These are phyloP conservation scores for Ceratobasidium sp. DNA, from an alignment of 1,284 basidiomycete species.

Conservation along the genomic window DNA sequence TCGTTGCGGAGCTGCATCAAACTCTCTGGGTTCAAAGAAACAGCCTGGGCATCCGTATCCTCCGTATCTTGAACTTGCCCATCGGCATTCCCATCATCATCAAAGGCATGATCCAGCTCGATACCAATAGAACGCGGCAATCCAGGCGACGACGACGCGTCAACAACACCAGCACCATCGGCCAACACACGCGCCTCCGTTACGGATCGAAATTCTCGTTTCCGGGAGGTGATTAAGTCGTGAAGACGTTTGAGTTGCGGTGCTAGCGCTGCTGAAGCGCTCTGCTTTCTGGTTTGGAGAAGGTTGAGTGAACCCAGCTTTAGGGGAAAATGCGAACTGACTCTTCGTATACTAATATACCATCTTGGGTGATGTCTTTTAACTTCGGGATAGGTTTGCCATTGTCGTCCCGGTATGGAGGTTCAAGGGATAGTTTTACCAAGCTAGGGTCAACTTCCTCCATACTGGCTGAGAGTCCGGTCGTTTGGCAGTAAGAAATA, in stretches of 20 bases:
- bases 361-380: conserved; percentile 33
- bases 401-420: conserved; percentile 39
- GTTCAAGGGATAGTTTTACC: conserved; percentile 33
- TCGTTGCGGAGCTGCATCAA: conserved; percentile 34
- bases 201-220: conserved; percentile 34
- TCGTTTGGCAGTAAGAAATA: background rate
- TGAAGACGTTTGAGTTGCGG: conserved; percentile 37
- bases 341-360: conserved; percentile 38
- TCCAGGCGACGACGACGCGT: background rate
- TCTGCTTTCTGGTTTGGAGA: conserved; percentile 29
- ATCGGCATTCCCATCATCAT: conserved; percentile 24
- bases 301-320: background rate
- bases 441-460: conserved; percentile 5
- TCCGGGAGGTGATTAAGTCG: conserved; percentile 35
- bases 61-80: background rate
- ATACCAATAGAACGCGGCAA: background rate
- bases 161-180: conserved; percentile 35
- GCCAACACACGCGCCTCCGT: conserved; percentile 31
- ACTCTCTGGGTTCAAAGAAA: conserved; percentile 25
- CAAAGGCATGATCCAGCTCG: background rate
- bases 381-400: conserved; percentile 35
- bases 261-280: conserved; percentile 26
- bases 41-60: background rate
- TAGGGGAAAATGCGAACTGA: conserved; percentile 2
- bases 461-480: background rate